Evolutionary conservation across 306 rosid genomes (phyloP).

Genomic region (Cucumis hystrix): DNA sequence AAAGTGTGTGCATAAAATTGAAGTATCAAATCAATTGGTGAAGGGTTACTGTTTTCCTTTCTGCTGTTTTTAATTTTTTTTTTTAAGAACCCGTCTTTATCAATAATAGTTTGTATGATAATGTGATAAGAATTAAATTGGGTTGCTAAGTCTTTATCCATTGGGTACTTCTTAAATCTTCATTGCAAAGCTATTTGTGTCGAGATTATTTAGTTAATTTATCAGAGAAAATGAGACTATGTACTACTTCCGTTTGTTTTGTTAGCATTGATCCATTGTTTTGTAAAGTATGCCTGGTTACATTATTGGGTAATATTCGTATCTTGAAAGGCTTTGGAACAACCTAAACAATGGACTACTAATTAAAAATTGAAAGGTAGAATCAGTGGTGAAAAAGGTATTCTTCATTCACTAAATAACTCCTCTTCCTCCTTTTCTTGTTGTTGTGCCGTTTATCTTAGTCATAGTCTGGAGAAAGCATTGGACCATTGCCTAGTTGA

Average conservation of each 20-base stretch:
- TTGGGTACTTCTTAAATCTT: background rate
- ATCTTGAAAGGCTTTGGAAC: background rate
- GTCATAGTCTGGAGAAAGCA: background rate
- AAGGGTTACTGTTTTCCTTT: background rate
- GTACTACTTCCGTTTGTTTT: background rate
- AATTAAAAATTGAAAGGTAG: background rate
- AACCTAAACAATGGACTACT: background rate
- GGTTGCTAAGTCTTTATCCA: background rate
- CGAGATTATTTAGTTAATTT: background rate
- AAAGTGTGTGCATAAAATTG: background rate
- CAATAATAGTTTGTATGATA: background rate
- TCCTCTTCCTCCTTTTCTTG: background rate
- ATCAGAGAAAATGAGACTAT: background rate
- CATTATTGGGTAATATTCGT: background rate
- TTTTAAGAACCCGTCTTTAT: too few species aligned
- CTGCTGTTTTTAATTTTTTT: background rate
- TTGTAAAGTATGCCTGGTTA: background rate
- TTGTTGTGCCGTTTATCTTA: background rate
- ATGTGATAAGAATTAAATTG: background rate
- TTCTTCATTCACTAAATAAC: background rate
- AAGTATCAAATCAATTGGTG: background rate
- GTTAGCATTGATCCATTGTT: background rate
- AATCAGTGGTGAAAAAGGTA: background rate
- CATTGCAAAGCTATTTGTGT: background rate
- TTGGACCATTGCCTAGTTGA: background rate